phyloP scores from a whole-genome alignment of 2,329 filamentous ascomycete species.

The Didymella exigua region DNA sequence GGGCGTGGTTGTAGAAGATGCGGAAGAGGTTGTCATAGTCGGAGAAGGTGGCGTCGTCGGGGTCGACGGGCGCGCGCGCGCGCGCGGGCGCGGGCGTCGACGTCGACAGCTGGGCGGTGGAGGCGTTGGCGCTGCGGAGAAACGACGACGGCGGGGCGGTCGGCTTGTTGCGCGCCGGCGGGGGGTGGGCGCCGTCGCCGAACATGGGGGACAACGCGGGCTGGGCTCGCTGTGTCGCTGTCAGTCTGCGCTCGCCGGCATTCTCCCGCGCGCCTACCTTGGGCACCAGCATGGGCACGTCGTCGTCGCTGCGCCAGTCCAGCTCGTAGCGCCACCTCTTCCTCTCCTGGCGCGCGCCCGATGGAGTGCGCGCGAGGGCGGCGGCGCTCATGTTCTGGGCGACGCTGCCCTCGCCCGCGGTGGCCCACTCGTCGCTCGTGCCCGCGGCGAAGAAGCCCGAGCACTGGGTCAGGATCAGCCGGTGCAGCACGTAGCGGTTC shows the following conservation, averaged over 20 bases:
- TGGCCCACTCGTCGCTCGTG: constrained; percentile 78
- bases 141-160: too few relatives aligned
- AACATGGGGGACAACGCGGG: constrained; percentile 60
- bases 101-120: constrained; percentile 39
- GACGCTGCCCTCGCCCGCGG: constrained; percentile 40
- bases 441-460: constrained; percentile 93
- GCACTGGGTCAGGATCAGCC: constrained; percentile 84
- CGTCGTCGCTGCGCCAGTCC: constrained; percentile 73
- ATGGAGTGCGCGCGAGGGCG: constrained; percentile 50
- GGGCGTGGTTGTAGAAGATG: constrained; percentile 93
- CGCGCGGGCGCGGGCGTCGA: constrained; percentile 34
- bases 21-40: constrained; percentile 97
- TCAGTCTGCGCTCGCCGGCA: neutral
- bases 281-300: constrained; percentile 87
- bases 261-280: constrained; percentile 64
- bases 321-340: constrained; percentile 86
- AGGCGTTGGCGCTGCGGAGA: constrained; percentile 62
- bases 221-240: constrained; percentile 16
- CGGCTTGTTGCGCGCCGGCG: constrained; percentile 66
- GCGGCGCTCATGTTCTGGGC: constrained; percentile 32
- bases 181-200: constrained; percentile 50
- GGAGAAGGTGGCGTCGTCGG: constrained; percentile 74
- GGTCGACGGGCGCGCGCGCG: constrained; percentile 59
- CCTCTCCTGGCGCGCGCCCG: constrained; percentile 52
- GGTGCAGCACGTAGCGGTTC: constrained; percentile 85